Conservation (phyloP, 345 rosid species). For the Rhizophora apiculata region DNA sequence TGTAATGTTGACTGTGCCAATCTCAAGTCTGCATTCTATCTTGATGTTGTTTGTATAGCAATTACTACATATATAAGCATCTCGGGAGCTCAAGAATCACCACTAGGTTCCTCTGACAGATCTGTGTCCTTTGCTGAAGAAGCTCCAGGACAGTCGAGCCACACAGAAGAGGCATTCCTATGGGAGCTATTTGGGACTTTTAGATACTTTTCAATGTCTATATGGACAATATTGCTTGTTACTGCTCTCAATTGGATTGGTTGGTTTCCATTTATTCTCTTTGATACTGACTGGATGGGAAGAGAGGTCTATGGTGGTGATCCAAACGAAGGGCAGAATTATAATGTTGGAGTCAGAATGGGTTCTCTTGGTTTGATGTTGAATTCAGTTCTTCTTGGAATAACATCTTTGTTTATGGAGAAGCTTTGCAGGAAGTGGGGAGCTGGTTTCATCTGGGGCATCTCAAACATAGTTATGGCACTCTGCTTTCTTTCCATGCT, state of each 20-base stretch:
- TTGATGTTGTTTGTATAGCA: constrained; percentile 65
- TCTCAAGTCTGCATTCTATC: constrained; percentile 91
- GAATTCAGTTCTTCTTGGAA: constrained; percentile 82
- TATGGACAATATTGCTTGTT: constrained; percentile 75
- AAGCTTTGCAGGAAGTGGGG: constrained; percentile 95
- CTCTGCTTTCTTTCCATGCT: constrained; percentile 88
- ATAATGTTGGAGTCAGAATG: constrained; percentile 77
- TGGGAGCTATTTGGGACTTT: constrained; percentile 91
- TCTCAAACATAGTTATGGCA: constrained; percentile 81
- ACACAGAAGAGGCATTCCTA: constrained; percentile 72
- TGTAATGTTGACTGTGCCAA: constrained; percentile 85
- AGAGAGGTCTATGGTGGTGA: constrained; percentile 85
- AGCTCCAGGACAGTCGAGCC: constrained; percentile 44
- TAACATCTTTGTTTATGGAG: constrained; percentile 93
- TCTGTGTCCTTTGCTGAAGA: constrained; percentile 34
- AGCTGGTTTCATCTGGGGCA: constrained; percentile 92
- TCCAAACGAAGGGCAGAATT: constrained; percentile 66
- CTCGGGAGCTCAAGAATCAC: constrained; percentile 63
- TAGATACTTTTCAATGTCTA: constrained; percentile 61
- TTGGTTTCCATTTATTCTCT: constrained; percentile 91
- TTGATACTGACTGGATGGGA: constrained; percentile 99
- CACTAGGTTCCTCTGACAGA: constrained; percentile 40
- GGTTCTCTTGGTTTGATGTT: constrained; percentile 92
- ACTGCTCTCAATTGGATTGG: constrained; percentile 90
- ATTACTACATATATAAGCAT: constrained; percentile 62